A percentile compares a stretch with the other conserved stretches of the same genome.
Conservation (phyloP, 192 early-diverging fungal species). For the Coemansia sp. region DNA sequence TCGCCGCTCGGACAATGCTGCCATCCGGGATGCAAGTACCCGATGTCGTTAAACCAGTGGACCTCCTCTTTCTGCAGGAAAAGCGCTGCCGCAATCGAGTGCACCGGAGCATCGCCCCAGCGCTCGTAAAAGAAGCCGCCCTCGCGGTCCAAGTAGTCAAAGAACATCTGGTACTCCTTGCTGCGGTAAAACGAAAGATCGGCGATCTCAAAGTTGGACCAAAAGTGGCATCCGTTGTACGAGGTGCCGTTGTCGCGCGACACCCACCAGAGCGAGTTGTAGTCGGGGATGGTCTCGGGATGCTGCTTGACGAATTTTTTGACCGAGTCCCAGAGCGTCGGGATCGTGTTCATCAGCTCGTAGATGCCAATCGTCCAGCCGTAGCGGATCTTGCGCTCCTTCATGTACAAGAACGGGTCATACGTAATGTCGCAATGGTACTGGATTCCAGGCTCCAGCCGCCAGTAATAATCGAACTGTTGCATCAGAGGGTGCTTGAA, state of each 20-base stretch:
- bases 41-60: constrained; percentile 73
- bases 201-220: constrained; percentile 90
- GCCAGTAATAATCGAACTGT: constrained; percentile 55
- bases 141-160: constrained; percentile 68
- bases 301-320: constrained; percentile 50
- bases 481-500: constrained; percentile 46
- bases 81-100: constrained; percentile 64
- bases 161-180: constrained; percentile 60
- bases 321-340: constrained; percentile 49
- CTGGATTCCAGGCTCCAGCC: constrained; percentile 50
- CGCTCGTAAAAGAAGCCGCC: constrained; percentile 90
- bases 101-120: constrained; percentile 66
- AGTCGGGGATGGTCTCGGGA: constrained; percentile 23
- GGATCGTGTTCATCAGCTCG: constrained; percentile 50
- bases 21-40: constrained; percentile 68
- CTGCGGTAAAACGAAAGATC: constrained; percentile 69
- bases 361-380: constrained; percentile 49
- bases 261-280: constrained; percentile 41
- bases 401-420: constrained; percentile 55
- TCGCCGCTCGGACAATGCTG: constrained; percentile 53
- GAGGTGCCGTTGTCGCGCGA: constrained; percentile 29
- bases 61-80: constrained; percentile 58
- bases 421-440: constrained; percentile 55
- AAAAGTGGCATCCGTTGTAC: constrained; percentile 75
- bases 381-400: constrained; percentile 39